phyloP scores from a whole-genome alignment of 768 basidiomycete species.

The Pisolithus microcarpus region DNA sequence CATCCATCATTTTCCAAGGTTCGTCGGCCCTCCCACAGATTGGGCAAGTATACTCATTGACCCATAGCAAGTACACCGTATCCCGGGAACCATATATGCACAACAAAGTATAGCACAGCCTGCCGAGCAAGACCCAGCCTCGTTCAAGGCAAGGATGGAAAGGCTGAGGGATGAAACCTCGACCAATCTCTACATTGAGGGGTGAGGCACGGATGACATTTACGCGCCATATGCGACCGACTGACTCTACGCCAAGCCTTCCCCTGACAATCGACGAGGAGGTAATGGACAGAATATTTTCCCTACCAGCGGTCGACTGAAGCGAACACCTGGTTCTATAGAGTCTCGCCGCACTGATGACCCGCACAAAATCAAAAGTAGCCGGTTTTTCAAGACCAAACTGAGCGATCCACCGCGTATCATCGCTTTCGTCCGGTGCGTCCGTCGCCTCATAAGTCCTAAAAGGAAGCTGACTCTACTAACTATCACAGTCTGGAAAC shows the following conservation, averaged over 20 bases:
- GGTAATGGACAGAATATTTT: constrained; percentile 23
- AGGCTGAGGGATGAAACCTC: constrained; percentile 56
- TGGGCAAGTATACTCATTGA: background rate
- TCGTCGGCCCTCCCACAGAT: constrained; percentile 5
- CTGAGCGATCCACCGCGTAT: constrained; percentile 70
- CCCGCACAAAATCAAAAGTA: constrained; percentile 69
- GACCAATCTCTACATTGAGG: constrained; percentile 80
- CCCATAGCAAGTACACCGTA: constrained; percentile 64
- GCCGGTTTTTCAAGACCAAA: constrained; percentile 73
- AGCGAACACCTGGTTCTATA: constrained; percentile 15
- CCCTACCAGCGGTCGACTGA: background rate
- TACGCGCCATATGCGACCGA: background rate
- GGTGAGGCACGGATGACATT: constrained; percentile 28
- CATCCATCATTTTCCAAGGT: constrained; percentile 89
- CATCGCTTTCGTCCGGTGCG: constrained; percentile 75
- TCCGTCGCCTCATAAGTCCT: background rate
- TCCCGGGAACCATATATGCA: constrained; percentile 66
- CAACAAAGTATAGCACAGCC: constrained; percentile 22
- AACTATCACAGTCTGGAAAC: constrained; percentile 51
- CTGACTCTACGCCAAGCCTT: constrained; percentile 34
- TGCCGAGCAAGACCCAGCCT: constrained; percentile 27
- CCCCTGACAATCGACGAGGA: constrained; percentile 65
- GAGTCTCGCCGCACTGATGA: constrained; percentile 60
- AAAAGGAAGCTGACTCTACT: background rate
- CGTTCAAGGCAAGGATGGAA: constrained; percentile 79